Evolutionary conservation across 495 filamentous ascomycete genomes (phyloP).

Genomic region (Penicillium salamii): DNA sequence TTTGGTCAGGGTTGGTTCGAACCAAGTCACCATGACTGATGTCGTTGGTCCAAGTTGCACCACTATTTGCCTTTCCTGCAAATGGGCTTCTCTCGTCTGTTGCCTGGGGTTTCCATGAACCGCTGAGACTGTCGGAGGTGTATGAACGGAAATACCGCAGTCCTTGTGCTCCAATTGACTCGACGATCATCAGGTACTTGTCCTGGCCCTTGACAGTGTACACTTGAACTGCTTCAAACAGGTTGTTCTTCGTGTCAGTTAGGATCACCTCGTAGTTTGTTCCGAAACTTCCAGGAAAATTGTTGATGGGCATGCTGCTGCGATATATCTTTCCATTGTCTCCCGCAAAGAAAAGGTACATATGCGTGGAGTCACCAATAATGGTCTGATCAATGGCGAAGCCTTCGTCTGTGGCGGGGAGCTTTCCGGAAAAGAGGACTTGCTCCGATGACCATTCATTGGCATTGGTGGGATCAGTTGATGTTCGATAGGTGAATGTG

Average conservation of each 20-base stretch:
- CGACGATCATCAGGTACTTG: constrained; percentile 62
- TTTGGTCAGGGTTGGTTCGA: constrained; percentile 53
- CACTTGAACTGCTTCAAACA: constrained; percentile 64
- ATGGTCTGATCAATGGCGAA: constrained; percentile 53
- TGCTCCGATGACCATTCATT: constrained; percentile 53
- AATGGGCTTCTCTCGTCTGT: constrained; percentile 52
- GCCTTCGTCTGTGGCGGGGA: constrained; percentile 46
- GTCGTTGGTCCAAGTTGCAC: constrained; percentile 60
- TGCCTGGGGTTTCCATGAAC: constrained; percentile 54
- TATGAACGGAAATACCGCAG: constrained; percentile 67
- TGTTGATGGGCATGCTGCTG: constrained; percentile 52
- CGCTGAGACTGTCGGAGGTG: constrained; percentile 51
- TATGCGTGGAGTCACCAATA: constrained; percentile 48
- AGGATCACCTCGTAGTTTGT: constrained; percentile 43
- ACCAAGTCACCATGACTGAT: constrained; percentile 63
- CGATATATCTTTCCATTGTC: constrained; percentile 66
- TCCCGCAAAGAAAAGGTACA: constrained; percentile 65
- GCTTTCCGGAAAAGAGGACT: constrained; percentile 53
- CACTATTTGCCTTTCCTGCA: constrained; percentile 60
- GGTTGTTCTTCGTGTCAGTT: constrained; percentile 48
- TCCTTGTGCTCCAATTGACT: constrained; percentile 53
- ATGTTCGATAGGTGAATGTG: constrained; percentile 57
- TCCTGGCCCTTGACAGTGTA: constrained; percentile 55
- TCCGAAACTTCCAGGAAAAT: constrained; percentile 61
- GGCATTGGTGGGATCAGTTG: constrained; percentile 53